Conservation (phyloP, 768 basidiomycete genomes). For the Krasilnikovozyma curviuscula region DNA sequence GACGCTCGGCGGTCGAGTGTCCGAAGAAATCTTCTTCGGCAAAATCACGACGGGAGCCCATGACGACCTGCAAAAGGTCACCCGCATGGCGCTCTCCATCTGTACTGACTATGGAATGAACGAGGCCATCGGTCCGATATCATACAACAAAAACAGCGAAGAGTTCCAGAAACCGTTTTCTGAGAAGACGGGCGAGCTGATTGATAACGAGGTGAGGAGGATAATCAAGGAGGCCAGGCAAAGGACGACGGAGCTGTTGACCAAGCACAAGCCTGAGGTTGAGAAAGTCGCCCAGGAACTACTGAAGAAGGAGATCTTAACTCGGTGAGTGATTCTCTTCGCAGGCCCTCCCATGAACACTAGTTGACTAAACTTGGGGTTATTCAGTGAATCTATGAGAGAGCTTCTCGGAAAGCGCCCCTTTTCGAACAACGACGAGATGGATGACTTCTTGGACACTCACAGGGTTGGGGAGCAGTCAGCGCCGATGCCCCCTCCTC, state of each 20-base stretch:
- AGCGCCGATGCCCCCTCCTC: too few relatives aligned
- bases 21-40: constrained; percentile 97
- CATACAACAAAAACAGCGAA: constrained; percentile 63
- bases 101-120: constrained; percentile 97
- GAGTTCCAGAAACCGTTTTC: constrained; percentile 12
- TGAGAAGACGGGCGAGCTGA: constrained; percentile 12
- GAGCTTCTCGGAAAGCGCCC: constrained; percentile 20
- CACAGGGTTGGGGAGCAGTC: too few relatives aligned
- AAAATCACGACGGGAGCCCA: constrained; percentile 89
- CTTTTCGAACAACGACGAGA: constrained; percentile 44
- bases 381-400: background rate
- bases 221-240: constrained; percentile 46
- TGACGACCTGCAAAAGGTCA: constrained; percentile 95
- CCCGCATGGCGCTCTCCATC: constrained; percentile 79
- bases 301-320: constrained; percentile 88
- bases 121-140: constrained; percentile 78
- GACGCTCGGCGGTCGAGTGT: constrained; percentile 92
- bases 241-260: constrained; percentile 63
- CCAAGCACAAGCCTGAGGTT: constrained; percentile 61
- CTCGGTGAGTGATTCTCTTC: constrained; percentile 40
- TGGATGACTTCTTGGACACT: constrained; percentile 36
- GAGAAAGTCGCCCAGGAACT: constrained; percentile 82
- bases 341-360: background rate
- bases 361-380: background rate
- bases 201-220: constrained; percentile 12